Evolutionary conservation across 305 asterid species (phyloP).

Genomic region (Stenogyne calaminthoides): DNA sequence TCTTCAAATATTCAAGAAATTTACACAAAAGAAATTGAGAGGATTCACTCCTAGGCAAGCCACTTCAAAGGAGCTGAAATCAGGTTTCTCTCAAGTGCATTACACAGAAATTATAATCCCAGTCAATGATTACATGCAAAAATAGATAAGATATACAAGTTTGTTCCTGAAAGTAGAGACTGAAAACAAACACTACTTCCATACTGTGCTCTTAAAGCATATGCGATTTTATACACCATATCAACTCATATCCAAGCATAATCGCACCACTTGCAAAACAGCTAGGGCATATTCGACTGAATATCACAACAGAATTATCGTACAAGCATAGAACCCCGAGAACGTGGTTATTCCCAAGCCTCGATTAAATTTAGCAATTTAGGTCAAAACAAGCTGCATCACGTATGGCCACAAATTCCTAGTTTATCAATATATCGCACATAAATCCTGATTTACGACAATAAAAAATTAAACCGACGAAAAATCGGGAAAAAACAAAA

Average conservation of each 20-base stretch:
- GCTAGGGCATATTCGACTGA: constrained; percentile 5
- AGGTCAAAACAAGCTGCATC: constrained; percentile 13
- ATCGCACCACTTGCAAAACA: background rate
- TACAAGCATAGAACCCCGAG: background rate
- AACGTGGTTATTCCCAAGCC: background rate
- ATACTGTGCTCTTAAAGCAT: background rate
- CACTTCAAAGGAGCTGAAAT: constrained; percentile 4
- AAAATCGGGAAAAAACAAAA: background rate
- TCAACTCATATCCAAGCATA: constrained; percentile 4
- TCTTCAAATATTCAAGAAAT: background rate
- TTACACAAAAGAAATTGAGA: background rate
- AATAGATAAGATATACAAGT: background rate
- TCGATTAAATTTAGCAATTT: background rate
- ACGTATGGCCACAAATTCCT: background rate
- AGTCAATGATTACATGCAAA: background rate
- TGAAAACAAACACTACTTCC: background rate
- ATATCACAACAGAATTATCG: background rate
- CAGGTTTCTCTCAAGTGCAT: background rate
- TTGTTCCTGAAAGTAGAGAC: background rate
- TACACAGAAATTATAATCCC: background rate
- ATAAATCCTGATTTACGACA: background rate
- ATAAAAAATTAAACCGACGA: too few relatives aligned
- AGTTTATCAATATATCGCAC: background rate
- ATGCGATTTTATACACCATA: background rate
- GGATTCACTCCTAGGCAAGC: background rate